Base-by-base conservation (phyloP, 129 eudicot species). In the Lactuca sativa region DNA sequence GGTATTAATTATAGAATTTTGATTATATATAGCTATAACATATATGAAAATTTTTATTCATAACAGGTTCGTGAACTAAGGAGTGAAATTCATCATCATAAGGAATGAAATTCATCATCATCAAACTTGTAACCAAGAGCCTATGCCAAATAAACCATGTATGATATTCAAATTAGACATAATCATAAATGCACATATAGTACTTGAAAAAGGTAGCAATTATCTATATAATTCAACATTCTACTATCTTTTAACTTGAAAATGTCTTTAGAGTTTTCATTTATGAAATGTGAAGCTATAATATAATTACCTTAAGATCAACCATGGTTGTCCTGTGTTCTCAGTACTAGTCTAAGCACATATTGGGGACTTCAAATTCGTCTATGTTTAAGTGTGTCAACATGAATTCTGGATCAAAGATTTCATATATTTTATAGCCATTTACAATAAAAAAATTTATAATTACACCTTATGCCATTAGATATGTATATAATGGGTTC, bases 261-360 rank as follows among this genome's bases (percentile, higher is more conserved):
- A 51, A 51, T 51, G 14, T 51, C 6, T 15, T 51, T 51, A 51
- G 49, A 47, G 52, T n/a, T 16, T 9, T 2, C 30, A 53, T 3
- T 14, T 53, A 7, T 14, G 11, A 14, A 64, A 69, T 8, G 7
- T 53, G 36, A 37, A 31, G 1, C 12, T 34, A 12, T 10, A 31
- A 48, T 13, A 33, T 17, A 25, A 25, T 55, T 53, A 89, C 96
- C 95, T 92, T 92, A 30, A 92, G 88, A 36, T 96, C 98, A 36
- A 96, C 98, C 98, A 92, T 92, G n/a, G 98, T 89, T 37, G 98
- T 89, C 56, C 98, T 96, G 36, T 92, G 59, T 80, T 92, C 98
- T 78, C 79, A 83, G 77, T 92, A 92, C 75, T 89, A 81, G 9
- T 92, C 92, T 59, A 92, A 77, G 79, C 98, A 92, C 90, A 92